Evolutionary conservation across 1,139 yeast genomes (phyloP).

Genomic region (Spathaspora jeffriesii): DNA sequence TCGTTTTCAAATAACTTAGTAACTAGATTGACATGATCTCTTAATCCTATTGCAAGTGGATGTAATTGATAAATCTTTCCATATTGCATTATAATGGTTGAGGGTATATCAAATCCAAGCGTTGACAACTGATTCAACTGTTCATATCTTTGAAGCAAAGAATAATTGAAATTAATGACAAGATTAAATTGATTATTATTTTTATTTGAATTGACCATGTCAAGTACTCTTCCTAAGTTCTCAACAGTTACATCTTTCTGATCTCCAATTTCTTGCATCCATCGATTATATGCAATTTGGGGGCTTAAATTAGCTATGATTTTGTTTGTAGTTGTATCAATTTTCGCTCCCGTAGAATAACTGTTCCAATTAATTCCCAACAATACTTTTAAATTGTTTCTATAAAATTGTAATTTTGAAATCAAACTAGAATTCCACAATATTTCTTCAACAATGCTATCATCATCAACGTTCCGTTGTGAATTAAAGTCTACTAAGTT

Average conservation of each 20-base stretch:
- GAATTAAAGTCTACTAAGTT: constrained; percentile 11
- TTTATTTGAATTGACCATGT: constrained; percentile 9
- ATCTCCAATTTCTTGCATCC: constrained; percentile 36
- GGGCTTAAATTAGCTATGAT: constrained; percentile 50
- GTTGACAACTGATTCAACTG: constrained; percentile 55
- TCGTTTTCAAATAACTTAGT: constrained; percentile 26
- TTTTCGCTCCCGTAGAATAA: constrained; percentile 71
- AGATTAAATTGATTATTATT: constrained; percentile 20
- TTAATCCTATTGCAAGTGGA: constrained; percentile 58
- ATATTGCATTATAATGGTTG: constrained; percentile 30
- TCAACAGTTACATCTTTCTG: constrained; percentile 9
- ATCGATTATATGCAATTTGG: constrained; percentile 38
- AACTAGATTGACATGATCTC: constrained; percentile 39
- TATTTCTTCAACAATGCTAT: constrained; percentile 11
- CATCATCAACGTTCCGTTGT: not conserved
- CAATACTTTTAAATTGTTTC: constrained; percentile 18
- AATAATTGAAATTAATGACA: constrained; percentile 52
- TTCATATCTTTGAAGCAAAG: constrained; percentile 44
- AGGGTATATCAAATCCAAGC: constrained; percentile 63
- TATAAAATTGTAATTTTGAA: constrained; percentile 23
- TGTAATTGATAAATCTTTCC: constrained; percentile 47
- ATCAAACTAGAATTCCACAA: constrained; percentile 22
- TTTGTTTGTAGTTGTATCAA: constrained; percentile 49
- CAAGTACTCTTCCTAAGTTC: constrained; percentile 11
- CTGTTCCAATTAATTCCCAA: constrained; percentile 77